Percentiles rank a stretch among this genome's conserved stretches.
These are phyloP conservation scores for Paspalum notatum DNA, from an alignment of 176 grass and related monocot genomes.

Conservation along the genomic window DNA sequence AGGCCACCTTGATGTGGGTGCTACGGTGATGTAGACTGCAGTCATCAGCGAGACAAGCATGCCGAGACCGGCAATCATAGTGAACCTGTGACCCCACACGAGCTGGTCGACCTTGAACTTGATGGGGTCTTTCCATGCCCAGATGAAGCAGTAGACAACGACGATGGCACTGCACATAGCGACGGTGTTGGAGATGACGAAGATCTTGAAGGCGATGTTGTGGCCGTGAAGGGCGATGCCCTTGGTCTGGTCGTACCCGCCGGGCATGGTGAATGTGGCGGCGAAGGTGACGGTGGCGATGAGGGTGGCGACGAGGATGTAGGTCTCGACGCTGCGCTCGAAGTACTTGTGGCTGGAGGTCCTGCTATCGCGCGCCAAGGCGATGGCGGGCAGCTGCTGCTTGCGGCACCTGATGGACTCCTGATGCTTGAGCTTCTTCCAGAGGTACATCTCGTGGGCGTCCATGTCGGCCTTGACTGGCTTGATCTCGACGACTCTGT, in stretches of 20 bases:
- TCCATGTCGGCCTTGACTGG: background rate
- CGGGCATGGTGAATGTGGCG: constrained; percentile 49
- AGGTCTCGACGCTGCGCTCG: constrained; percentile 37
- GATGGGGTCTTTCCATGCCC: constrained; percentile 29
- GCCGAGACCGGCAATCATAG: constrained; percentile 5
- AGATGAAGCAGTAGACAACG: constrained; percentile 37
- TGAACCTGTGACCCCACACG: constrained; percentile 30
- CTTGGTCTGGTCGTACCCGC: constrained; percentile 16
- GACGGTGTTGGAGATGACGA: constrained; percentile 52
- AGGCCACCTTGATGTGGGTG: background rate
- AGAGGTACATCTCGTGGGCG: constrained; percentile 37
- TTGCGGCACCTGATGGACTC: constrained; percentile 36
- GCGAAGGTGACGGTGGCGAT: constrained; percentile 50
- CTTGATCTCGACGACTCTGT: constrained; percentile 1
- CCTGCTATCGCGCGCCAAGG: background rate
- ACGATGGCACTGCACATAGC: constrained; percentile 49
- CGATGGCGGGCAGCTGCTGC: constrained; percentile 12
- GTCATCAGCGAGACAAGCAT: constrained; percentile 36
- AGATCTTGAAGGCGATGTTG: constrained; percentile 33
- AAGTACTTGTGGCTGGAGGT: constrained; percentile 23
- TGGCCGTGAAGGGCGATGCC: constrained; percentile 37
- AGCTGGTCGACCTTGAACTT: constrained; percentile 26
- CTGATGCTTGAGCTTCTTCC: constrained; percentile 34
- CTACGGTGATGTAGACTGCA: constrained; percentile 24
- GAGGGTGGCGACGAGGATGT: constrained; percentile 42